Evolutionary conservation across 768 basidiomycete genomes (phyloP).

Genomic region (Harrya chromipes): DNA sequence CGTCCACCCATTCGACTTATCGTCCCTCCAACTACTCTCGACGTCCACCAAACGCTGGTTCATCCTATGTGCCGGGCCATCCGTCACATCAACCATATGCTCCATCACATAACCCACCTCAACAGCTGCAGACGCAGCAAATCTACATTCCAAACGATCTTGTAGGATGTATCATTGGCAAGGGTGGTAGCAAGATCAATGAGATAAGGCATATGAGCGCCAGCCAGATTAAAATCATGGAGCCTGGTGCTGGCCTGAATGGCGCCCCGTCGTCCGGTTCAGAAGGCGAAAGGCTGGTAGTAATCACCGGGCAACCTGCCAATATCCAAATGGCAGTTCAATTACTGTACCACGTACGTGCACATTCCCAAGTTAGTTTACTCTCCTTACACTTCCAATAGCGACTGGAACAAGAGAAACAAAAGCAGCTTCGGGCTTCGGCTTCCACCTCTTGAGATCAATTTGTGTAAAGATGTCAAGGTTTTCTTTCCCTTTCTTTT

Average conservation of each 20-base stretch:
- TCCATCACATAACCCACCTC: slow-evolving; percentile 55
- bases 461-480: neutral
- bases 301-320: slow-evolving; percentile 91
- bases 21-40: slow-evolving; percentile 62
- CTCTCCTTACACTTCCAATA: slow-evolving; percentile 29
- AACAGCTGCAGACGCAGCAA: slow-evolving; percentile 90
- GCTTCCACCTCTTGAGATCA: slow-evolving; percentile 26
- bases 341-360: slow-evolving; percentile 77
- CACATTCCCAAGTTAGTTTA: neutral
- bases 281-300: slow-evolving; percentile 89
- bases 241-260: slow-evolving; percentile 81
- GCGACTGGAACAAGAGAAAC: slow-evolving; percentile 88
- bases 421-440: slow-evolving; percentile 62
- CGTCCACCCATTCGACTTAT: slow-evolving; percentile 53
- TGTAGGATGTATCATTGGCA: slow-evolving; percentile 97
- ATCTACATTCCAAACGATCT: slow-evolving; percentile 98
- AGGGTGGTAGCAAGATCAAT: slow-evolving; percentile 98
- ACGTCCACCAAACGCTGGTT: slow-evolving; percentile 46
- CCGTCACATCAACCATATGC: slow-evolving; percentile 44
- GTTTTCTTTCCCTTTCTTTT: neutral
- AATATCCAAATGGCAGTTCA: slow-evolving; percentile 98
- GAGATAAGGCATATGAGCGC: slow-evolving; percentile 95
- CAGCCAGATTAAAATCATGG: slow-evolving; percentile 98
- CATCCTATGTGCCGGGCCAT: slow-evolving; percentile 72
- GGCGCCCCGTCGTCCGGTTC: slow-evolving; percentile 70